These are phyloP conservation scores for Sophora flavescens DNA, from an alignment of 306 rosid genomes.

Conservation along the genomic window DNA sequence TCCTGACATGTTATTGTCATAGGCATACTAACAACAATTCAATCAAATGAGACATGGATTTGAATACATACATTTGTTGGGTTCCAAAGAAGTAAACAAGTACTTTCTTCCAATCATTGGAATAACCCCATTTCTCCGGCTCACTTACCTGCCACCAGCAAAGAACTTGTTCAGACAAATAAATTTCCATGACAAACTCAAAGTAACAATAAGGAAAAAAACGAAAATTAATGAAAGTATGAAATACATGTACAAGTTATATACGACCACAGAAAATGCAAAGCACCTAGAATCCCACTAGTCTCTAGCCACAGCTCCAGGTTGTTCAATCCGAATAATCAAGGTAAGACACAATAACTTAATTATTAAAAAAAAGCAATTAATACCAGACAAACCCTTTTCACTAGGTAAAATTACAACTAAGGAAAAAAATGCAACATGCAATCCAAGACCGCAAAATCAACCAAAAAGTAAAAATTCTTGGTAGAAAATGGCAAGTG, in stretches of 20 bases:
- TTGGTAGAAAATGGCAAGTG: not conserved
- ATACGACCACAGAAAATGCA: not conserved
- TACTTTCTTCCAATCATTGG: conserved; percentile 92
- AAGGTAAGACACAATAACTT: conserved; percentile 14
- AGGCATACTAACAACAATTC: conserved; percentile 18
- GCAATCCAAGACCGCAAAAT: not conserved
- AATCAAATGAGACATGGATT: conserved; percentile 27
- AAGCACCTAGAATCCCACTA: not conserved
- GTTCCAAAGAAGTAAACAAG: conserved; percentile 93
- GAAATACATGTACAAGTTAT: conserved; percentile 9
- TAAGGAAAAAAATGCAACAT: too few relatives aligned
- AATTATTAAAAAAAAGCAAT: not conserved
- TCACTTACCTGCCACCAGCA: conserved; percentile 80
- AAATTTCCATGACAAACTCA: conserved; percentile 4
- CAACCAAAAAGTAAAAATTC: not conserved
- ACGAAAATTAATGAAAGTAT: not conserved
- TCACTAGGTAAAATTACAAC: not conserved
- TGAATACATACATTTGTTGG: conserved; percentile 82
- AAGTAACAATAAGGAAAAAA: not conserved
- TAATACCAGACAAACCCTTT: conserved; percentile 27
- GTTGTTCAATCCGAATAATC: conserved; percentile 19
- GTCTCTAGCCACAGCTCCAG: not conserved
- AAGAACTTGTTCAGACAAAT: conserved; percentile 46
- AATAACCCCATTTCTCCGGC: conserved; percentile 87
- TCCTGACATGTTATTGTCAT: not conserved